Base-by-base conservation (phyloP, 1,139 yeast species). In the Kodamaea anthophila region DNA sequence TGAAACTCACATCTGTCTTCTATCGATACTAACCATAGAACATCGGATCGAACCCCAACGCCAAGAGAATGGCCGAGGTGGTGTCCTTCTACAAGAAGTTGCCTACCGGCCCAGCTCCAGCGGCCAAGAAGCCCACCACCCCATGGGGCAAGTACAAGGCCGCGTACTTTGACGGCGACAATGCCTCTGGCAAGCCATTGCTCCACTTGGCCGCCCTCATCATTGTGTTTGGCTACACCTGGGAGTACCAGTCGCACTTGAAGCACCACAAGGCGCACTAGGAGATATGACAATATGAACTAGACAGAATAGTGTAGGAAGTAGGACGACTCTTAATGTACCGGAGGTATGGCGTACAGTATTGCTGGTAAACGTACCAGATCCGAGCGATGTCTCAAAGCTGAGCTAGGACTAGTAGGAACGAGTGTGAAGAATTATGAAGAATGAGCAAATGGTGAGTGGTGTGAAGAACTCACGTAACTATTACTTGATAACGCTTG, bases 11-110 rank as follows among this genome's bases (percentile, higher is more conserved):
- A n/a, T n/a, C n/a, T n/a, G n/a, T 22, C 9, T 11, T 5, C 13
- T 22, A 6, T 20, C 22, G 8, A 31, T 62, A 66, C 72, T 67
- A 65, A 67, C 73, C 40, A 13, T 59, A 81, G 84, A 87, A 86
- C 82, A 70, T 91, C 50, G 95, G 95, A 37, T 74, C 94, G 44
- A 85, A 87, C 66, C 96, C 96, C 52, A 83, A 88, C 53, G 96
- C 97, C 49, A 86, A 86, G 75, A 86, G 95, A 70, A 86, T 91
- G 83, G 81, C 85, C 48, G 85, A 85, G 59, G 95, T 91, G 51
- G 96, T 91, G 49, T 73, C 85, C 44, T 87, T 91, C 75, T 91
- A 91, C 82, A 84, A 88, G 71, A 80, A 87, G 50, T 77, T 91
- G 53, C 98, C 98, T 55, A 88, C 87, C 60, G 98, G 98, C 29